Evolutionary conservation across 169 alveolate species (phyloP).

Genomic region (Perkinsus olseni): DNA sequence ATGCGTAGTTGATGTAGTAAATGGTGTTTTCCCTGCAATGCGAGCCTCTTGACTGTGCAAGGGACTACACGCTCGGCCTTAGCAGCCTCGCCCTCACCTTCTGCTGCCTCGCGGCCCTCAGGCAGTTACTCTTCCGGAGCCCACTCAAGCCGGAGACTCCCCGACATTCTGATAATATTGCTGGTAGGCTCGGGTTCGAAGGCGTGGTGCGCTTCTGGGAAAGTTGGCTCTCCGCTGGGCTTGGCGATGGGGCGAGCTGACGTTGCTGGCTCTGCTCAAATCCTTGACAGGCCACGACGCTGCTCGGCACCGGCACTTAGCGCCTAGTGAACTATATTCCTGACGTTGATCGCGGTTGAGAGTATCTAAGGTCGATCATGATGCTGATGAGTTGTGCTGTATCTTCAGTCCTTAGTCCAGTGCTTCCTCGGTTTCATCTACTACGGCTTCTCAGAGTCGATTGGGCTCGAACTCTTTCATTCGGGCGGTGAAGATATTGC

Average conservation of each 20-base stretch:
- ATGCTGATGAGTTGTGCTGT: neutral
- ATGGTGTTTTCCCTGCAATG: neutral
- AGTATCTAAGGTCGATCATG: no score
- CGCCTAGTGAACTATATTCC: no score
- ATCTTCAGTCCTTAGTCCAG: neutral
- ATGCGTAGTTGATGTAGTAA: neutral
- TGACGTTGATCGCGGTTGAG: no score
- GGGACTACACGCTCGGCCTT: neutral
- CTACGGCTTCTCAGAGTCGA: neutral
- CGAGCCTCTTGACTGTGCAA: neutral
- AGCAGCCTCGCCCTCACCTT: neutral
- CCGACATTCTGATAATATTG: neutral
- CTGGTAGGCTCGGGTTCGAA: neutral
- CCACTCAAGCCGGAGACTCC: neutral
- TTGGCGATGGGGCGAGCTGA: no score
- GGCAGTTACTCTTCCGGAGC: neutral
- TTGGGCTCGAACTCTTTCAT: neutral
- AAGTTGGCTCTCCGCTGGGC: no score
- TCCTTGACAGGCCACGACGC: no score
- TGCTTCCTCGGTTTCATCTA: neutral
- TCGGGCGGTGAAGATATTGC: neutral
- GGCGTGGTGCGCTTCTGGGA: no score
- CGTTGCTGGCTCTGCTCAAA: no score
- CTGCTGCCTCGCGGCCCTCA: neutral
- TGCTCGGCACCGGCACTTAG: no score